These are phyloP conservation scores for Inga laurina DNA, from an alignment of 306 rosid genomes.

Conservation along the genomic window DNA sequence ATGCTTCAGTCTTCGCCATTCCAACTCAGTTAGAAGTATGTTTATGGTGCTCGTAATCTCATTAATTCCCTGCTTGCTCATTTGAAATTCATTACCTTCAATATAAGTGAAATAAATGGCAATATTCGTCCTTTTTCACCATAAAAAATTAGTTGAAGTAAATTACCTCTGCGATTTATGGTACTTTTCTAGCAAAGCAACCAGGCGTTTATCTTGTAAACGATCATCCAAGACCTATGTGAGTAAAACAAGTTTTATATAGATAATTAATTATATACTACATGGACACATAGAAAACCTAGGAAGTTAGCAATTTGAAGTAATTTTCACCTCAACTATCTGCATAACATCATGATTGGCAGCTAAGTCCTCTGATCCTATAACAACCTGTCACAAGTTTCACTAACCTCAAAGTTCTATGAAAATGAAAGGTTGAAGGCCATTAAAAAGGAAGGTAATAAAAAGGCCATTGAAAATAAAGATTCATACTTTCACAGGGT, in stretches of 20 bases:
- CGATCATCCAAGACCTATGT: conserved; percentile 87
- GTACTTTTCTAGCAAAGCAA: conserved; percentile 82
- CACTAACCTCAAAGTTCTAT: conserved; percentile 10
- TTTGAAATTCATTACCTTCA: neutral
- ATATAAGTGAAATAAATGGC: neutral
- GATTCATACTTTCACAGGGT: conserved; percentile 80
- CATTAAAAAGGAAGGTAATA: neutral
- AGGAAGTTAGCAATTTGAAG: conserved; percentile 4
- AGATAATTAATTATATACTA: neutral
- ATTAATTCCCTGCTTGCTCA: neutral
- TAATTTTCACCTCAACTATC: conserved; percentile 84
- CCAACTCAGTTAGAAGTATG: neutral
- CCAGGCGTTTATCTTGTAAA: conserved; percentile 71
- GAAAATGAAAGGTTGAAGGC: conserved; percentile 13
- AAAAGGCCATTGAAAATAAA: conserved; percentile 13
- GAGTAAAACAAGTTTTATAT: conserved; percentile 7
- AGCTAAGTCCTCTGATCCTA: conserved; percentile 96
- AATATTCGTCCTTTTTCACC: neutral
- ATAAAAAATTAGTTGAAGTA: neutral
- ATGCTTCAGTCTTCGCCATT: neutral
- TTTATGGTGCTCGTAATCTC: neutral
- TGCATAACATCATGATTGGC: conserved; percentile 99
- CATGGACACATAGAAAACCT: conserved; percentile 7
- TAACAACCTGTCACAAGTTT: conserved; percentile 72
- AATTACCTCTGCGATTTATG: conserved; percentile 82